Conservation (phyloP, 73 alveolate genomes). For the Chromera velia region DNA sequence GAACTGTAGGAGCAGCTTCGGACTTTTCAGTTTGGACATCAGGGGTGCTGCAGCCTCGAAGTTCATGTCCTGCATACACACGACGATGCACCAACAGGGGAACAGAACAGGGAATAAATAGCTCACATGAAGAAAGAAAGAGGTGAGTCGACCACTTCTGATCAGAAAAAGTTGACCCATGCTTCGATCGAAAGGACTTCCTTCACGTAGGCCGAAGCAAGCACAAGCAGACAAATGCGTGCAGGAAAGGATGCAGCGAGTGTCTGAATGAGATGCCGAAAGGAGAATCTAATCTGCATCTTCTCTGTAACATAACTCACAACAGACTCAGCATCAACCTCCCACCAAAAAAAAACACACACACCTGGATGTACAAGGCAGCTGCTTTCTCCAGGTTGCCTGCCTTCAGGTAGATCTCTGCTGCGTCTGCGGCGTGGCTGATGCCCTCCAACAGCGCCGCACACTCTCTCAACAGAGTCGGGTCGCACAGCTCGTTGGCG, state of each 20-base stretch:
- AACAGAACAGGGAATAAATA: not conserved
- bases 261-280: not conserved
- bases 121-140: no score
- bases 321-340: not conserved
- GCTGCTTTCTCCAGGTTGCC: conserved; percentile 97
- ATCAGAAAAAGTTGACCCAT: no score
- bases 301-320: no score
- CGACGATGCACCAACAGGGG: not conserved
- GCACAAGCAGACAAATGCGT: not conserved
- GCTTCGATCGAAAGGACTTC: no score
- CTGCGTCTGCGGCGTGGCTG: conserved; percentile 83
- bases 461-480: conserved; percentile 52
- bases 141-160: no score
- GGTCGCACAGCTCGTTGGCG: conserved; percentile 74
- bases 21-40: conserved; percentile 80
- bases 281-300: no score
- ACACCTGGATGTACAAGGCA: conserved; percentile 69
- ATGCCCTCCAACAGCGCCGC: conserved; percentile 80
- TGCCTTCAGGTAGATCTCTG: conserved; percentile 86
- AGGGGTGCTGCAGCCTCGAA: conserved; percentile 49
- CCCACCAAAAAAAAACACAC: conserved; percentile 20
- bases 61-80: conserved; percentile 22
- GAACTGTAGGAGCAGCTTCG: conserved; percentile 81
- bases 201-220: no score
- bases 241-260: not conserved